These are phyloP conservation scores for Podosphaera xanthii DNA, from an alignment of 2,329 filamentous ascomycete genomes.

Conservation along the genomic window DNA sequence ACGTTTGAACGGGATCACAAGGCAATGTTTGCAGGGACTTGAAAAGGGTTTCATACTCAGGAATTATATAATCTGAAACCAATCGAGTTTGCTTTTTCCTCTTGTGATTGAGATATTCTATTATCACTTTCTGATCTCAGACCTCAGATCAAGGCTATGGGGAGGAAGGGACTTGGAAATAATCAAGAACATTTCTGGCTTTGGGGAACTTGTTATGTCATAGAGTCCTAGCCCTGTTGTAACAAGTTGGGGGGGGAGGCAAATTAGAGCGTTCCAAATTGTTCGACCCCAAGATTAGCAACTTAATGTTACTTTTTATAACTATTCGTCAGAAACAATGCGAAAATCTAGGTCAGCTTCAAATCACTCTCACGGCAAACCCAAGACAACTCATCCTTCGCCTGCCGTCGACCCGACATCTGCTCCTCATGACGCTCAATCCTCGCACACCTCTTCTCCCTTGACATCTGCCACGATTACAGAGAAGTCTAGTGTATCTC, in stretches of 20 bases:
- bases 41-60: background rate
- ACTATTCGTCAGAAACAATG: background rate
- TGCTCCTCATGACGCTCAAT: background rate
- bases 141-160: background rate
- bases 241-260: too few species aligned
- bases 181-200: background rate
- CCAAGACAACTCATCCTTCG: conserved; percentile 5
- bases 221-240: too few species aligned
- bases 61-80: background rate
- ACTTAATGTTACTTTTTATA: background rate
- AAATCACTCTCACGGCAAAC: background rate
- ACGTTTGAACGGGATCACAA: background rate
- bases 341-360: background rate
- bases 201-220: background rate
- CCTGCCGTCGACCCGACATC: background rate
- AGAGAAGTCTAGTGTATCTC: conserved; percentile 10
- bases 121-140: background rate
- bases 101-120: background rate
- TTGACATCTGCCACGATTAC: background rate
- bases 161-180: background rate
- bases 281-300: background rate
- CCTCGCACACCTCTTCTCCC: background rate
- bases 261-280: background rate
- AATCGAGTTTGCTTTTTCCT: background rate
- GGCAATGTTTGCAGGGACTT: background rate